Conservation (phyloP, 495 filamentous ascomycete species). For the Penicillium salamii region DNA sequence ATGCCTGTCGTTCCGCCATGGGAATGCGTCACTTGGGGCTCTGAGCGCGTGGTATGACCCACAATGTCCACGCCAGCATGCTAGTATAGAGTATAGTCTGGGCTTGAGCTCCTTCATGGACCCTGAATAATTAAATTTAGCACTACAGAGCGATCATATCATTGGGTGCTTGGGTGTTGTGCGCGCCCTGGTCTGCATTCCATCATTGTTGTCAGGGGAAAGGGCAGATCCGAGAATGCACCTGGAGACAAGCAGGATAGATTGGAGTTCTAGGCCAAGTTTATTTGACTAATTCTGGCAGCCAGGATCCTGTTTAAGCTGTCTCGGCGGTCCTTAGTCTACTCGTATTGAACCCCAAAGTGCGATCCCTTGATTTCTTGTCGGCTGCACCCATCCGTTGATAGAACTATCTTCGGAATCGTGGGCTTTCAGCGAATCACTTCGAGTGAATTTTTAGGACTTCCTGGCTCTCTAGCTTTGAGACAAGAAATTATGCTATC, state of each 20-base stretch:
- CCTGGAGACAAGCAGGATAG: not conserved
- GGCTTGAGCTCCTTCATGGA: not conserved
- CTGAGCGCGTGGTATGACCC: conserved; percentile 17
- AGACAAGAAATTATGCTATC: too few species aligned
- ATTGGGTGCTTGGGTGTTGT: conserved; percentile 11
- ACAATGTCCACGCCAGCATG: conserved; percentile 11
- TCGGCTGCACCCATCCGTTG: too few species aligned
- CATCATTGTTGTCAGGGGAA: conserved; percentile 23
- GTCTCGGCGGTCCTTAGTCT: too few species aligned
- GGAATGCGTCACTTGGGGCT: conserved; percentile 9
- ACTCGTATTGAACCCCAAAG: too few species aligned
- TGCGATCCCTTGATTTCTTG: too few species aligned
- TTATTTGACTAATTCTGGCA: too few species aligned
- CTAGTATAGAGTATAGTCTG: not conserved
- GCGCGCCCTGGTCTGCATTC: conserved; percentile 18
- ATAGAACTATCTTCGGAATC: too few species aligned
- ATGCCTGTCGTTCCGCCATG: not conserved
- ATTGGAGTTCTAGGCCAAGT: not conserved
- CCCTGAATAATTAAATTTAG: not conserved
- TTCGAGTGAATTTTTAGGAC: too few species aligned
- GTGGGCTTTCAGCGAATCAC: too few species aligned
- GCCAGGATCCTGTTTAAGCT: too few species aligned
- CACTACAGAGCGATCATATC: not conserved
- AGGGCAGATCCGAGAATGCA: conserved; percentile 20
- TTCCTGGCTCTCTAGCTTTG: too few species aligned